Evolutionary conservation across 2,329 filamentous ascomycete genomes (phyloP).

Genomic region (Calonectria ilicicola): DNA sequence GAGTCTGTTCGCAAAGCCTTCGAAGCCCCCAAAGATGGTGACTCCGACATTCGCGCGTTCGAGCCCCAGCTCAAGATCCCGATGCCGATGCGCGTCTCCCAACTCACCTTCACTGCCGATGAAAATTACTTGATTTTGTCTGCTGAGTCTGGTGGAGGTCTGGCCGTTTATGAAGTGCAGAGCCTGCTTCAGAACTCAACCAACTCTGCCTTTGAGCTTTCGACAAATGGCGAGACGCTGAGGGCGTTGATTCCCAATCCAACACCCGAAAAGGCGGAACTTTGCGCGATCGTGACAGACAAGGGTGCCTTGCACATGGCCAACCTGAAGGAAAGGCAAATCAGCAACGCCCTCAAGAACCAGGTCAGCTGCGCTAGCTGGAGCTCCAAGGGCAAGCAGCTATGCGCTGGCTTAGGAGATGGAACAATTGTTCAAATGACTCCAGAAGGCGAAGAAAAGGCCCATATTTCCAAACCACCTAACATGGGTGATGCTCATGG

Average conservation of each 20-base stretch:
- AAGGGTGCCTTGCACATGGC: constrained; percentile 87
- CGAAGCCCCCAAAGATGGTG: constrained; percentile 66
- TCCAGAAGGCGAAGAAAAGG: constrained; percentile 82
- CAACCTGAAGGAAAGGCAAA: constrained; percentile 77
- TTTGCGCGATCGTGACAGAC: constrained; percentile 84
- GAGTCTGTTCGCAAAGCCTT: constrained; percentile 84
- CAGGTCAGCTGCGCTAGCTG: constrained; percentile 88
- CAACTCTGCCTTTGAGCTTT: constrained; percentile 78
- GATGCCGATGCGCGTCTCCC: constrained; percentile 82
- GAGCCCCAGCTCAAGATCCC: constrained; percentile 79
- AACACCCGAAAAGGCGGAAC: constrained; percentile 75
- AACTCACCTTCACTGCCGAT: constrained; percentile 91
- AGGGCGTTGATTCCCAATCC: constrained; percentile 86
- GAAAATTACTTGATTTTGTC: constrained; percentile 87
- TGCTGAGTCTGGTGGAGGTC: constrained; percentile 82
- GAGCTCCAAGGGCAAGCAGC: constrained; percentile 93
- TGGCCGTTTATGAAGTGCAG: constrained; percentile 85
- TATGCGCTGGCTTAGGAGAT: constrained; percentile 86
- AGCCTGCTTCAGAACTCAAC: constrained; percentile 74
- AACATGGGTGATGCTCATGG: constrained; percentile 75
- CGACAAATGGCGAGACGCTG: constrained; percentile 80
- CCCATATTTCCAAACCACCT: constrained; percentile 81
- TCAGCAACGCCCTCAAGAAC: constrained; percentile 74
- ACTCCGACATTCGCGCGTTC: constrained; percentile 77
- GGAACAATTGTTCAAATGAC: constrained; percentile 88